Evolutionary conservation across 2,329 filamentous ascomycete species (phyloP), one percentile per base, ranked within the genome.

Genomic region (Xylariaceae sp.): DNA sequence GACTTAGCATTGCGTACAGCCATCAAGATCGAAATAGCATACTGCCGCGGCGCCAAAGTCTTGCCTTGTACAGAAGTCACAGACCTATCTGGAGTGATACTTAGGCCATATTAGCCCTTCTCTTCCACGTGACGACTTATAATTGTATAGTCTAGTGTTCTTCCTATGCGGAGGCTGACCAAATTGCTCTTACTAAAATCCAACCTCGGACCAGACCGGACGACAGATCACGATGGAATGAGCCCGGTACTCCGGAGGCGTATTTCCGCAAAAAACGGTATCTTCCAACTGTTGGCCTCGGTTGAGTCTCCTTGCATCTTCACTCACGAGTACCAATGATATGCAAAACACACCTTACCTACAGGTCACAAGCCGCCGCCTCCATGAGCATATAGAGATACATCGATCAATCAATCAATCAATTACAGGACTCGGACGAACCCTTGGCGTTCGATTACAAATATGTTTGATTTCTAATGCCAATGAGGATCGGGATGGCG

Each of bases 401-500:
- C 35, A 38, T 38, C 11, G 14, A 18, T 11, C 17, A 32, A 32
- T n/a, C n/a, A n/a, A n/a, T n/a, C n/a, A n/a, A 17, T 11, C 27
- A 30, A 33, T 30, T 3, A 1, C 15, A 22, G 33, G 14, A 11
- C 36, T 48, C 51, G 45, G 51, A 48, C 44, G 48, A 51, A 51
- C 33, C 48, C 19, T 7, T 45, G 12, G 15, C 30, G 2, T 12
- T 39, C 35, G 49, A 54, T 54, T 52, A 54, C 52, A 54, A 54
- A 54, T 54, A 33, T 46, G 18, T 14, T 52, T 54, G 46, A 62
- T 62, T 62, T 61, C 47, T 61, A 62, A 54, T 54, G 52, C 44
- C 31, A 38, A 22, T 12, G 19, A 35, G 42, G 46, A 17, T 18
- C 32, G 39, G 42, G 48, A 48, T 12, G 31, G 42, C 38, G 45